Conservation (phyloP, 2,329 filamentous ascomycete genomes). For the Colletotrichum sublineola region DNA sequence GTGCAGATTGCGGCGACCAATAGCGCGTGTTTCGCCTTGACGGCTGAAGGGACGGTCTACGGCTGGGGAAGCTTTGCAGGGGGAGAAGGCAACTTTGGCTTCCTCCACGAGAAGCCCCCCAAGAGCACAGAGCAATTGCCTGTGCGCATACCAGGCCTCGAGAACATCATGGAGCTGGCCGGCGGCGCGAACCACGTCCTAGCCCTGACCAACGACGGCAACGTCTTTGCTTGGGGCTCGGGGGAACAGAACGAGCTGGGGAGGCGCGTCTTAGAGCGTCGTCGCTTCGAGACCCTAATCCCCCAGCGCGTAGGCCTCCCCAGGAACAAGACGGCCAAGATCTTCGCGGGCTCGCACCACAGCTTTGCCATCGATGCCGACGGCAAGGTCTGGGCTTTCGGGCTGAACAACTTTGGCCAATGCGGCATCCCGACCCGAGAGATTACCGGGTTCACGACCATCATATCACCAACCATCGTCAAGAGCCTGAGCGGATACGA, state of each 20-base stretch:
- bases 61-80: constrained; percentile 76
- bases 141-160: constrained; percentile 63
- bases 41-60: constrained; percentile 71
- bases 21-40: constrained; percentile 72
- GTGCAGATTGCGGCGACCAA: constrained; percentile 73
- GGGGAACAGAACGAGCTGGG: constrained; percentile 61
- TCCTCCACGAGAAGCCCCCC: constrained; percentile 52
- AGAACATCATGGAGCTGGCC: constrained; percentile 64
- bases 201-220: constrained; percentile 63
- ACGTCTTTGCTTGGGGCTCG: constrained; percentile 69
- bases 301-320: constrained; percentile 53
- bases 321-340: constrained; percentile 51
- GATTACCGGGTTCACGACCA: constrained; percentile 47
- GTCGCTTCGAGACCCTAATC: constrained; percentile 60
- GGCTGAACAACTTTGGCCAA: constrained; percentile 79
- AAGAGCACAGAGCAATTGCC: constrained; percentile 57
- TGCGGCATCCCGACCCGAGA: constrained; percentile 64
- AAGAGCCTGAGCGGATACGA: constrained; percentile 65
- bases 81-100: constrained; percentile 64
- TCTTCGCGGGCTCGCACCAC: constrained; percentile 73
- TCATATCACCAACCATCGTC: constrained; percentile 69
- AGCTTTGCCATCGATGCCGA: constrained; percentile 76
- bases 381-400: constrained; percentile 77
- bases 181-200: constrained; percentile 70
- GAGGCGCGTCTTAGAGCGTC: constrained; percentile 64